Evolutionary conservation across 225 moss, liverwort and hornwort genomes (phyloP).

Genomic region (Pleurozium schreberi): DNA sequence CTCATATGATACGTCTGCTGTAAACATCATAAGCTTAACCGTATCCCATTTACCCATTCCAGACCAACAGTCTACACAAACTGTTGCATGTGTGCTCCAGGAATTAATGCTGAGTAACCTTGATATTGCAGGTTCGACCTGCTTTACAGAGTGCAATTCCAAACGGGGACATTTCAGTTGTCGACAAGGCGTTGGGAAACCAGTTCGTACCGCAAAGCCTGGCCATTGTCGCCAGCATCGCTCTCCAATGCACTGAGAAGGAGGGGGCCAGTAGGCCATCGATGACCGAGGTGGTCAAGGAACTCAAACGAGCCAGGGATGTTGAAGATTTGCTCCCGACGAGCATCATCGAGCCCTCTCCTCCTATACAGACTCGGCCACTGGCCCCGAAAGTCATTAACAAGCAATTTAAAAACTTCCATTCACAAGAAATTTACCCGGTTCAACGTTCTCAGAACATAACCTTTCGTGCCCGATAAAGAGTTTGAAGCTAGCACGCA

Average conservation of each 20-base stretch:
- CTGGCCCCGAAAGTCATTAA: background rate
- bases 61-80: background rate
- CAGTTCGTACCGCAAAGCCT: slow-evolving; percentile 37
- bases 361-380: background rate
- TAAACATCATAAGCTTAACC: background rate
- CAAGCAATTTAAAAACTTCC: background rate
- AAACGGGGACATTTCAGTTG: slow-evolving; percentile 20
- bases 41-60: background rate
- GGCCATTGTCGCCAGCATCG: slow-evolving; percentile 34
- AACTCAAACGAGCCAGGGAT: slow-evolving; percentile 45
- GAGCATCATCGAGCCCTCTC: background rate
- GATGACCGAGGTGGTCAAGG: slow-evolving; percentile 55
- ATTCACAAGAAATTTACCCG: slow-evolving; percentile 1
- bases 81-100: background rate
- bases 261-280: slow-evolving; percentile 40
- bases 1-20: background rate
- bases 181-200: slow-evolving; percentile 46
- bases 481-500: background rate
- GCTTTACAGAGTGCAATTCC: slow-evolving; percentile 25
- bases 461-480: background rate
- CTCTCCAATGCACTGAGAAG: slow-evolving; percentile 44
- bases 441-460: slow-evolving; percentile 7
- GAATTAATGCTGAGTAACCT: background rate
- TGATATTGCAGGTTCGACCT: slow-evolving; percentile 49
- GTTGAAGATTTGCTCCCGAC: slow-evolving; percentile 28